Conservation (phyloP, 129 eudicot species). For the Sambucus nigra region DNA sequence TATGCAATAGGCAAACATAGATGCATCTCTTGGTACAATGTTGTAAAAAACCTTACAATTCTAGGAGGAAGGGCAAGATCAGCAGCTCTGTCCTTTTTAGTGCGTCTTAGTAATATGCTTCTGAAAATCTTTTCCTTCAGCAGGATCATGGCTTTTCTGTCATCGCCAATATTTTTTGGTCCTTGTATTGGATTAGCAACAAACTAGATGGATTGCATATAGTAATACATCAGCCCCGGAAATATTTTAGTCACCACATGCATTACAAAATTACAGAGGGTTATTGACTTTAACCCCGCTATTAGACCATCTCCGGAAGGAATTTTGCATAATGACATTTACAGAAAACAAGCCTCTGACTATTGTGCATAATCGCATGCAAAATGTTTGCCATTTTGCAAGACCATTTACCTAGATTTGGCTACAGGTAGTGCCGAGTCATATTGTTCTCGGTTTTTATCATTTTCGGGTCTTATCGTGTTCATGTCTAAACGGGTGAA, state of each 20-base stretch:
- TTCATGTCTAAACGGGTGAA: too few species aligned
- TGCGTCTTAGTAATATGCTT: constrained; percentile 66
- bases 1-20: neutral
- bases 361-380: too few species aligned
- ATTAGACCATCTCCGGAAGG: too few species aligned
- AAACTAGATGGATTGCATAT: constrained; percentile 20
- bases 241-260: constrained; percentile 9
- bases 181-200: constrained; percentile 64
- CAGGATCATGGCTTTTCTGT: constrained; percentile 66
- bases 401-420: too few species aligned
- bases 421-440: too few species aligned
- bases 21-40: constrained; percentile 2
- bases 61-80: constrained; percentile 95
- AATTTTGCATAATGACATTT: too few species aligned
- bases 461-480: too few species aligned
- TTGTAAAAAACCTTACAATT: constrained; percentile 45
- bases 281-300: too few species aligned
- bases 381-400: too few species aligned
- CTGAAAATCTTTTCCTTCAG: constrained; percentile 72
- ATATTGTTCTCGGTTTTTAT: too few species aligned
- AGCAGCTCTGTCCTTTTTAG: constrained; percentile 84
- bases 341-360: too few species aligned
- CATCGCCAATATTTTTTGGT: constrained; percentile 28
- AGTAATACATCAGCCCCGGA: neutral
- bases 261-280: neutral